Percentiles rank a stretch among this genome's conserved stretches.
Conservation (phyloP, 495 filamentous ascomycete genomes). For the Lindgomyces ingoldianus region DNA sequence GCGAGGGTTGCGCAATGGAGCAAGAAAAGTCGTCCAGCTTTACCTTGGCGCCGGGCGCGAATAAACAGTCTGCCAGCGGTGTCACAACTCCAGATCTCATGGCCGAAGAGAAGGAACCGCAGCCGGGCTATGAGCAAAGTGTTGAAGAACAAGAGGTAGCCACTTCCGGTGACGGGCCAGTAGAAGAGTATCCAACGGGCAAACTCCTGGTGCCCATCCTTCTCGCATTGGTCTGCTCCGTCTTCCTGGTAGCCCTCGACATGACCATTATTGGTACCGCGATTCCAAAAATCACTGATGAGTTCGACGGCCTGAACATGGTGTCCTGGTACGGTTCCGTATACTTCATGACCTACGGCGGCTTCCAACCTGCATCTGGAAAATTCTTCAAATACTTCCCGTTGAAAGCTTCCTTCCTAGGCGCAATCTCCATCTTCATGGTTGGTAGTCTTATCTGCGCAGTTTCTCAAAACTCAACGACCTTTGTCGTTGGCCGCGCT, state of each 20-base stretch:
- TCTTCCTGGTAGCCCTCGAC: constrained; percentile 5
- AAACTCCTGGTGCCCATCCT: background rate
- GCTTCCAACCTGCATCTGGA: constrained; percentile 72
- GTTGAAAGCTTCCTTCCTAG: constrained; percentile 66
- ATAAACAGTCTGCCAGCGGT: background rate
- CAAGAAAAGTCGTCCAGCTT: background rate
- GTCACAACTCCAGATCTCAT: background rate
- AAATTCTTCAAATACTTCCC: constrained; percentile 78
- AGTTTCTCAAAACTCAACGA: constrained; percentile 68
- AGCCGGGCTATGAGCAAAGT: background rate
- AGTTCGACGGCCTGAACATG: constrained; percentile 28
- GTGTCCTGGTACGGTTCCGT: constrained; percentile 32
- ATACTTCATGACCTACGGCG: constrained; percentile 41
- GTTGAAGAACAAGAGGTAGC: background rate
- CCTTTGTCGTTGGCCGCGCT: constrained; percentile 80
- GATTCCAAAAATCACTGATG: constrained; percentile 35
- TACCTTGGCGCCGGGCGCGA: background rate
- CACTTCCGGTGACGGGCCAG: background rate
- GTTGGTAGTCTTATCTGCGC: constrained; percentile 81
- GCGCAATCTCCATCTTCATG: constrained; percentile 75
- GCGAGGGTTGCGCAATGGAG: background rate
- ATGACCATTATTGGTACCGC: constrained; percentile 33
- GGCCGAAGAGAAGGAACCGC: background rate
- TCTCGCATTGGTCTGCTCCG: background rate
- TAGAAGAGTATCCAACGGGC: constrained; percentile 7